phyloP scores from a whole-genome alignment of 1,139 yeast species.

The Debaryomyces robertsiae region DNA sequence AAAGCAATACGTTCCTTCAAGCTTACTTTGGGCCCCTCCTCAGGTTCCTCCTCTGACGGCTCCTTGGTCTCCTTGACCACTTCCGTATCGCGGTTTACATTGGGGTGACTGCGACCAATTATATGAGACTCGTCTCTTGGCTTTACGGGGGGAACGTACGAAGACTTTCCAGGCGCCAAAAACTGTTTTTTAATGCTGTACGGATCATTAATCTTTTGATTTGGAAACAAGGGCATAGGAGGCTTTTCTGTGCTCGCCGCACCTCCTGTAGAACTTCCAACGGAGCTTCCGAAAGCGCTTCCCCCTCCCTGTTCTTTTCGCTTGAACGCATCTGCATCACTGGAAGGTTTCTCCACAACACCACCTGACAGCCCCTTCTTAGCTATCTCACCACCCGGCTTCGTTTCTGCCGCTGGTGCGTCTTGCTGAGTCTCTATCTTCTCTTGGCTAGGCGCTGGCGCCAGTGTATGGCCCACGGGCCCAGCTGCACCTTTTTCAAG shows the following conservation, averaged over 20 bases:
- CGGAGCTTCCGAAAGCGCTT: too few relatives aligned
- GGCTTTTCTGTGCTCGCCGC: slow-evolving; percentile 16
- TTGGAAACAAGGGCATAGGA: slow-evolving; percentile 31
- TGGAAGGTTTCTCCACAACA: slow-evolving; percentile 2
- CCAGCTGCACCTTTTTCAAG: too few relatives aligned
- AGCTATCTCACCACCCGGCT: slow-evolving; percentile 1
- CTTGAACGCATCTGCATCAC: slow-evolving; percentile 10
- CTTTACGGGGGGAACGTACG: slow-evolving; percentile 46
- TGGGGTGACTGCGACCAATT: slow-evolving; percentile 34
- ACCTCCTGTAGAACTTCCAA: too few relatives aligned
- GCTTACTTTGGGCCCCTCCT: slow-evolving; percentile 71
- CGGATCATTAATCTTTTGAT: slow-evolving; percentile 40
- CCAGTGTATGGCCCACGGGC: too few relatives aligned
- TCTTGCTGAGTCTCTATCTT: background rate
- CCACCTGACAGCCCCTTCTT: background rate
- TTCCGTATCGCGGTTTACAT: slow-evolving; percentile 25
- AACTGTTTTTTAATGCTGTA: slow-evolving; percentile 48
- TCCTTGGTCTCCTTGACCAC: slow-evolving; percentile 25
- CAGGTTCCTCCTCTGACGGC: slow-evolving; percentile 31
- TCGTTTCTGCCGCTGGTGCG: slow-evolving; percentile 11
- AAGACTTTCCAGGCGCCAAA: slow-evolving; percentile 44
- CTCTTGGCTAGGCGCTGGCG: too few relatives aligned
- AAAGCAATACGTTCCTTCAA: slow-evolving; percentile 84
- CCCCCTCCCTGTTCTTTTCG: too few relatives aligned
- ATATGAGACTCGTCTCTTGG: slow-evolving; percentile 45